Percentiles rank a stretch among this genome's conserved stretches.
These are phyloP conservation scores for Podospora sp. DNA, from an alignment of 495 filamentous ascomycete genomes.

Conservation along the genomic window DNA sequence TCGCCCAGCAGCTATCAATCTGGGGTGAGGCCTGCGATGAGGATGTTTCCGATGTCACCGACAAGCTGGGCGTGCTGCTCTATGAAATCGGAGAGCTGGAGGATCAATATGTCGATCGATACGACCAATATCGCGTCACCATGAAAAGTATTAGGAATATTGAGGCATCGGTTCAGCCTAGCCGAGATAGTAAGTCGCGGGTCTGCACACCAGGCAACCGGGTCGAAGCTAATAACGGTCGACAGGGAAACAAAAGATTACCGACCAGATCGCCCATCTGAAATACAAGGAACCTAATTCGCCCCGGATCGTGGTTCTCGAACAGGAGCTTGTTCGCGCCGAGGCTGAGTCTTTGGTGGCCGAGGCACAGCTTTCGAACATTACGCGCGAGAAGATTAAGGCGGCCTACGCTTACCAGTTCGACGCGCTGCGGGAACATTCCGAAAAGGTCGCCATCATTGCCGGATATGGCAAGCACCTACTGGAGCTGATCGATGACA, in stretches of 20 bases:
- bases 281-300: slow-evolving; percentile 99
- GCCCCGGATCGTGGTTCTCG: slow-evolving; percentile 93
- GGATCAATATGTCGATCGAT: slow-evolving; percentile 96
- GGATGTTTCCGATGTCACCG: slow-evolving; percentile 97
- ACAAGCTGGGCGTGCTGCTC: slow-evolving; percentile 95
- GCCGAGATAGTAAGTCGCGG: slow-evolving; percentile 79
- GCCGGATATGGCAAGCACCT: slow-evolving; percentile 97
- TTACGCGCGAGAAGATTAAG: slow-evolving; percentile 99
- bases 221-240: slow-evolving; percentile 13
- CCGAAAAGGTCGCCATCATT: slow-evolving; percentile 97
- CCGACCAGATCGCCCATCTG: slow-evolving; percentile 96
- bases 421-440: slow-evolving; percentile 95
- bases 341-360: slow-evolving; percentile 98
- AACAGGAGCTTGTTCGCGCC: slow-evolving; percentile 97
- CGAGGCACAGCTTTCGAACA: slow-evolving; percentile 97
- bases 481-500: slow-evolving; percentile 92
- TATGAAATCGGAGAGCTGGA: slow-evolving; percentile 99
- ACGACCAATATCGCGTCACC: slow-evolving; percentile 98
- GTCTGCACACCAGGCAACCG: neutral
- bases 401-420: slow-evolving; percentile 98
- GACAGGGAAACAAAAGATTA: slow-evolving; percentile 96
- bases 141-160: slow-evolving; percentile 99
- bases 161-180: slow-evolving; percentile 96
- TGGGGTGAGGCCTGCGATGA: slow-evolving; percentile 98
- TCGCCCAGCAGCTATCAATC: slow-evolving; percentile 97